phyloP scores from a whole-genome alignment of 2,329 filamentous ascomycete species.

The Boeremia exigua region DNA sequence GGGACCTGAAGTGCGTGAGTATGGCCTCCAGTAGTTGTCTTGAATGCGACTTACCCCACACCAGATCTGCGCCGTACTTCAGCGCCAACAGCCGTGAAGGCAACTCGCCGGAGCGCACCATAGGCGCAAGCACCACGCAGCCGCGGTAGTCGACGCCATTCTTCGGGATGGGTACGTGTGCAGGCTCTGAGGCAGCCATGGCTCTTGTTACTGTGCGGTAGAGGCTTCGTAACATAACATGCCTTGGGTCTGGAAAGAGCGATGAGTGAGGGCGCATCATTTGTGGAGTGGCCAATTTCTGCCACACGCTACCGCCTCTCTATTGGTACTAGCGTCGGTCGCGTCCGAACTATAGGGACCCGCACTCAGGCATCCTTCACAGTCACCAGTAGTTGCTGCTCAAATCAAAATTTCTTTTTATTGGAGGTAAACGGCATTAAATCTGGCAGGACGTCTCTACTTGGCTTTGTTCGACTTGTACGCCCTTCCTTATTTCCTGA shows the following conservation, averaged over 20 bases:
- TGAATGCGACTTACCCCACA: constrained; percentile 73
- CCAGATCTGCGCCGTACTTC: constrained; percentile 93
- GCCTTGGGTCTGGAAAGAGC: constrained; percentile 13
- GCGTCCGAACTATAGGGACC: neutral
- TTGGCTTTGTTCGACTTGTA: too few relatives aligned
- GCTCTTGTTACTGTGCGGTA: constrained; percentile 33
- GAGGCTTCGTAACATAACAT: constrained; percentile 51
- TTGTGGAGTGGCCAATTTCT: constrained; percentile 8
- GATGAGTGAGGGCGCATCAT: neutral
- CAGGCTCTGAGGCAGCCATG: constrained; percentile 39
- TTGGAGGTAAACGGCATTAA: too few relatives aligned
- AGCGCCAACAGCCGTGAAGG: constrained; percentile 87
- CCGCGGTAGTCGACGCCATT: constrained; percentile 92
- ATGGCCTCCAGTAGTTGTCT: neutral
- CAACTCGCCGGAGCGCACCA: constrained; percentile 97
- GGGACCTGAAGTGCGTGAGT: constrained; percentile 64
- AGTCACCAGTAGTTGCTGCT: neutral
- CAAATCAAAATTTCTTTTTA: too few relatives aligned
- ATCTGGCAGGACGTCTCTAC: too few relatives aligned
- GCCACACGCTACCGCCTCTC: constrained; percentile 7
- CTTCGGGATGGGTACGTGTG: constrained; percentile 81
- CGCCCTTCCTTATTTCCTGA: too few relatives aligned
- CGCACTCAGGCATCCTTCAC: neutral
- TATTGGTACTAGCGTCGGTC: neutral
- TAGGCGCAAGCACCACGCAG: constrained; percentile 93